Evolutionary conservation across 1,284 basidiomycete species (phyloP), one percentile per base, ranked within the genome.

Genomic region (Puccinia hordei): DNA sequence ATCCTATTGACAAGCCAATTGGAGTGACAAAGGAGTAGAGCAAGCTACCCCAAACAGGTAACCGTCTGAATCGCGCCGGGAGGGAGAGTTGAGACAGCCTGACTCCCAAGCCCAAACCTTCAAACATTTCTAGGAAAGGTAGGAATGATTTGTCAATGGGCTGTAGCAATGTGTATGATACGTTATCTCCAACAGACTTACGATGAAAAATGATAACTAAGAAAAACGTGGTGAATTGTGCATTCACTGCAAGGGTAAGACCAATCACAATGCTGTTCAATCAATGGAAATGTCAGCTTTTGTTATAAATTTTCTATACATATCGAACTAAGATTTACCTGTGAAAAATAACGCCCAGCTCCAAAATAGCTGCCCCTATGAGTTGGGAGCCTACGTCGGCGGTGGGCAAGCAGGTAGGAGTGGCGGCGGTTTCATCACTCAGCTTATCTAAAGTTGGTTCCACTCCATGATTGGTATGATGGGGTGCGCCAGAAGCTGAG

Each of bases 271-370:
- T 85, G 84, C 86, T 86, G 76, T 80, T 81, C 17, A 63, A 27
- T 4, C 2, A 24, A 33, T 44, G 55, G 33, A 41, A 33, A 15
- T 78, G 63, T 33, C 35, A 81, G 65, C 15, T 1, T 57, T 53
- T 38, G 46, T 19, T 24, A n/a, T 74, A n/a, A n/a, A 5, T 51
- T 8, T 22, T 5, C 10, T 22, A 73, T 27, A 46, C 49, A 8
- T 10, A 63, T 33, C 12, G 81, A 66, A 19, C 10, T 10, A 9
- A 27, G 2, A 41, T 44, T 30, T 35, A 81, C 73, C 63, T 92
- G 85, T 97, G 95, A 81, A 99, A 88, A 17, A 95, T 87, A 69
- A 98, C 93, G 83, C 96, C 97, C 84, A 98, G 96, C 85, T 90
- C 94, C 81, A 96, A 88, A 82, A 95, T 94, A 59, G 89, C 90